These are phyloP conservation scores for Fusarium falciforme DNA, from an alignment of 2,329 filamentous ascomycete genomes.

Conservation along the genomic window DNA sequence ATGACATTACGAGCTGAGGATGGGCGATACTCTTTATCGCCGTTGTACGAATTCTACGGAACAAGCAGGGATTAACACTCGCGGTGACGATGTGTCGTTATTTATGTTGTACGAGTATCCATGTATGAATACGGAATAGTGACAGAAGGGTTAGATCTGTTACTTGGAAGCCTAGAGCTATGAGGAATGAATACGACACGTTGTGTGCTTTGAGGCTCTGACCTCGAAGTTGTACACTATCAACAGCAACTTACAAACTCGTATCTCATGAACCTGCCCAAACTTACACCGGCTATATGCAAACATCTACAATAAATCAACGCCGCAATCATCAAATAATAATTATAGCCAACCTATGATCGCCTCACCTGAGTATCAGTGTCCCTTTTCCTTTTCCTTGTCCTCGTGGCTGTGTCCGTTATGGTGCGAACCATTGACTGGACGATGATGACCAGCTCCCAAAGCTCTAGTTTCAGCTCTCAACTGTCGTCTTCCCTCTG, in stretches of 20 bases:
- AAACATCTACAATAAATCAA: neutral
- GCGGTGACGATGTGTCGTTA: neutral
- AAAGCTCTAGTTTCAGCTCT: conserved; percentile 14
- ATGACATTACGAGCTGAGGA: neutral
- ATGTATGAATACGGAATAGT: conserved; percentile 17
- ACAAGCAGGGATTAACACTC: neutral
- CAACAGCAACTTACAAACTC: neutral
- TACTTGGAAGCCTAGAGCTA: neutral
- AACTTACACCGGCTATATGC: neutral
- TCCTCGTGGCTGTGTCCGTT: neutral
- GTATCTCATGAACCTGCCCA: neutral
- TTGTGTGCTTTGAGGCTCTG: neutral
- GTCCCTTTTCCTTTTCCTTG: neutral
- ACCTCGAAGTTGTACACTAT: neutral
- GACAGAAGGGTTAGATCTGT: neutral
- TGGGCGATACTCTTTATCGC: neutral
- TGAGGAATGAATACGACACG: conserved; percentile 1
- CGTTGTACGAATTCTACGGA: conserved; percentile 15
- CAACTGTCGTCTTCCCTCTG: conserved; percentile 30
- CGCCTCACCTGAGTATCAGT: conserved; percentile 5
- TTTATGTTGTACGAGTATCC: neutral
- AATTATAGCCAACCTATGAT: neutral
- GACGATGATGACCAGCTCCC: conserved; percentile 11
- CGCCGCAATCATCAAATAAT: neutral
- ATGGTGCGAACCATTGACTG: neutral